These are phyloP conservation scores for Suillus ampliporus DNA, from an alignment of 768 basidiomycete species.

Conservation along the genomic window DNA sequence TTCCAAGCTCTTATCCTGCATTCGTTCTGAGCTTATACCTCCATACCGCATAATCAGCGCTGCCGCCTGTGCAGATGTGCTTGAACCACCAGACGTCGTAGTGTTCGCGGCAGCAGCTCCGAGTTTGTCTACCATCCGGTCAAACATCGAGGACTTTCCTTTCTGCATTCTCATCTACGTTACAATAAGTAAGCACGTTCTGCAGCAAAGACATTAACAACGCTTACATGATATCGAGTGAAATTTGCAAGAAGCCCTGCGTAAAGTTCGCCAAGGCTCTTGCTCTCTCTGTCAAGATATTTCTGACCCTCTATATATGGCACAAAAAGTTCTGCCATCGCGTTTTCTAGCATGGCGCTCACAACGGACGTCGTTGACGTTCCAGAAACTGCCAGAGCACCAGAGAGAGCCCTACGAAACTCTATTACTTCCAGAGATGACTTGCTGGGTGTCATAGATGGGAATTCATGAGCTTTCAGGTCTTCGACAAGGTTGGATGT, in stretches of 20 bases:
- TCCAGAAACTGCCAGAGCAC: slow-evolving; percentile 46
- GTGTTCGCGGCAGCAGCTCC: slow-evolving; percentile 76
- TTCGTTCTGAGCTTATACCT: slow-evolving; percentile 65
- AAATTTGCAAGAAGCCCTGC: slow-evolving; percentile 72
- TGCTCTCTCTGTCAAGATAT: slow-evolving; percentile 92
- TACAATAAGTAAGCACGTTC: slow-evolving; percentile 13
- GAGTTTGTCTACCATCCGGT: slow-evolving; percentile 88
- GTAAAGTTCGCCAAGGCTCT: slow-evolving; percentile 81
- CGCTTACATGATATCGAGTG: slow-evolving; percentile 85
- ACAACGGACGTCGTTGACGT: slow-evolving; percentile 59
- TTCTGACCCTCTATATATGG: slow-evolving; percentile 91
- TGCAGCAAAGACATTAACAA: slow-evolving; percentile 17
- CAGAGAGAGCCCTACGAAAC: slow-evolving; percentile 59
- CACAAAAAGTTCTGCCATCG: slow-evolving; percentile 95
- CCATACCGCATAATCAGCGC: slow-evolving; percentile 90
- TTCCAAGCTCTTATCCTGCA: slow-evolving; percentile 59
- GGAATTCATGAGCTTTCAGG: slow-evolving; percentile 88
- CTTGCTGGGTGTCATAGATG: slow-evolving; percentile 60
- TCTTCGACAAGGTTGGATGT: slow-evolving; percentile 85
- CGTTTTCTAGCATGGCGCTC: slow-evolving; percentile 88
- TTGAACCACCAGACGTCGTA: slow-evolving; percentile 59
- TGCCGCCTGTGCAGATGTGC: slow-evolving; percentile 83
- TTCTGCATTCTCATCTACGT: slow-evolving; percentile 62
- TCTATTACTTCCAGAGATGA: slow-evolving; percentile 69
- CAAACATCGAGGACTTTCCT: slow-evolving; percentile 81